phyloP scores from a whole-genome alignment of 345 rosid species.

The Cardamine chenopodiifolia region DNA sequence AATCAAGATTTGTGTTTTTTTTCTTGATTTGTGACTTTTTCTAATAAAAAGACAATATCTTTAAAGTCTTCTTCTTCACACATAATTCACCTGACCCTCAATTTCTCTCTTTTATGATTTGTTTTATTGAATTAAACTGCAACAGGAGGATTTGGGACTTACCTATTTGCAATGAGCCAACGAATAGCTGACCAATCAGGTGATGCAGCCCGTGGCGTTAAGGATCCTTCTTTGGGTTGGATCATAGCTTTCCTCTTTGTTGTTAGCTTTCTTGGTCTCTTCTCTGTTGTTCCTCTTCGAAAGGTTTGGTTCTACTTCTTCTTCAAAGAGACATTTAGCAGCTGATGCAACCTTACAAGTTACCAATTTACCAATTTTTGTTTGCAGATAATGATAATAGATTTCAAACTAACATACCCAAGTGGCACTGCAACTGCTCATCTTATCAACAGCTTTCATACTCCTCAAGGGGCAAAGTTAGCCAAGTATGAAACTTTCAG shows the following conservation, averaged over 20 bases:
- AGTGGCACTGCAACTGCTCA: slow-evolving; percentile 94
- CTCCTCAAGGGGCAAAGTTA: slow-evolving; percentile 85
- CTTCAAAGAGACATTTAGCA: not conserved
- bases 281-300: slow-evolving; percentile 78
- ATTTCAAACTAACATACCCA: slow-evolving; percentile 81
- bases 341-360: slow-evolving; percentile 5
- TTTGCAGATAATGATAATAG: slow-evolving; percentile 74
- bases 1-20: slow-evolving; percentile 13
- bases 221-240: slow-evolving; percentile 71
- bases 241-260: slow-evolving; percentile 72
- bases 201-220: slow-evolving; percentile 54
- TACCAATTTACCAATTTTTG: not conserved
- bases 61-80: slow-evolving; percentile 25
- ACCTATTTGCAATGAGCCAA: slow-evolving; percentile 76
- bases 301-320: slow-evolving; percentile 50
- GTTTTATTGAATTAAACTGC: not conserved
- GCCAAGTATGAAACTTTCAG: slow-evolving; percentile 58
- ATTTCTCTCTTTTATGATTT: slow-evolving; percentile 18
- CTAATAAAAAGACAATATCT: slow-evolving; percentile 19
- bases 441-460: slow-evolving; percentile 91
- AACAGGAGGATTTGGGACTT: slow-evolving; percentile 83
- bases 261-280: slow-evolving; percentile 89
- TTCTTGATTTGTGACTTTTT: slow-evolving; percentile 21
- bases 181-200: slow-evolving; percentile 57
- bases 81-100: slow-evolving; percentile 13